Percentiles rank a stretch among this genome's conserved stretches.
Conservation (phyloP, 2,329 filamentous ascomycete genomes). For the Aspergillus brunneoviolaceus region DNA sequence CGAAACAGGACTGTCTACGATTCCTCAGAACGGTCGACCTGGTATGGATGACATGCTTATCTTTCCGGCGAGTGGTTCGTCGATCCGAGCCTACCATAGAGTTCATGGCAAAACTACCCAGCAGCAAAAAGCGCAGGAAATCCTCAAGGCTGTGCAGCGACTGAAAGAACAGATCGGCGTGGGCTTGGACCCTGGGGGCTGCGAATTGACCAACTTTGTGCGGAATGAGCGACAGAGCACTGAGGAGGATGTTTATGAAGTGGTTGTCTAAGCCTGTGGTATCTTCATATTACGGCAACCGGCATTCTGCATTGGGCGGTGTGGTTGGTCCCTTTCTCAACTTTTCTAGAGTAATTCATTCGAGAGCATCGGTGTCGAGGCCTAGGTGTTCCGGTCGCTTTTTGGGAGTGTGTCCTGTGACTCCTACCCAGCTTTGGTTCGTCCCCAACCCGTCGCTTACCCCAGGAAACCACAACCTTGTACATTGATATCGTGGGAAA, state of each 20-base stretch:
- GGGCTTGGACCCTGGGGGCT: slow-evolving; percentile 54
- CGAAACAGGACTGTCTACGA: slow-evolving; percentile 39
- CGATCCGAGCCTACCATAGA: slow-evolving; percentile 43
- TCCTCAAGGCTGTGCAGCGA: slow-evolving; percentile 47
- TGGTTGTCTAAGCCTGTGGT: neutral
- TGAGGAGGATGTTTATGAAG: slow-evolving; percentile 49
- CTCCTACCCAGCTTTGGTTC: neutral
- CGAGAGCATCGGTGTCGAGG: neutral
- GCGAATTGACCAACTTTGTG: slow-evolving; percentile 53
- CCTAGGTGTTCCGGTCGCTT: neutral
- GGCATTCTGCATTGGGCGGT: neutral
- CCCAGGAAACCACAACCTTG: neutral
- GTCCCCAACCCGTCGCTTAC: neutral
- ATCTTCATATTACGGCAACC: neutral
- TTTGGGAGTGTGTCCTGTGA: neutral
- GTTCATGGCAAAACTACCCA: slow-evolving; percentile 43
- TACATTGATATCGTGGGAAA: neutral
- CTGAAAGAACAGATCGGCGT: slow-evolving; percentile 54
- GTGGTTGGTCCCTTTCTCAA: slow-evolving; percentile 1
- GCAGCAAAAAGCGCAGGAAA: slow-evolving; percentile 49
- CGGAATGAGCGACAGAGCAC: slow-evolving; percentile 52
- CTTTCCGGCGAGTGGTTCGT: slow-evolving; percentile 34
- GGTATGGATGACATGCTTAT: slow-evolving; percentile 35
- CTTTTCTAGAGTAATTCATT: neutral
- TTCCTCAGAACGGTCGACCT: slow-evolving; percentile 40